Conservation (phyloP, 2,329 filamentous ascomycete species). For the Microsporum canis region DNA sequence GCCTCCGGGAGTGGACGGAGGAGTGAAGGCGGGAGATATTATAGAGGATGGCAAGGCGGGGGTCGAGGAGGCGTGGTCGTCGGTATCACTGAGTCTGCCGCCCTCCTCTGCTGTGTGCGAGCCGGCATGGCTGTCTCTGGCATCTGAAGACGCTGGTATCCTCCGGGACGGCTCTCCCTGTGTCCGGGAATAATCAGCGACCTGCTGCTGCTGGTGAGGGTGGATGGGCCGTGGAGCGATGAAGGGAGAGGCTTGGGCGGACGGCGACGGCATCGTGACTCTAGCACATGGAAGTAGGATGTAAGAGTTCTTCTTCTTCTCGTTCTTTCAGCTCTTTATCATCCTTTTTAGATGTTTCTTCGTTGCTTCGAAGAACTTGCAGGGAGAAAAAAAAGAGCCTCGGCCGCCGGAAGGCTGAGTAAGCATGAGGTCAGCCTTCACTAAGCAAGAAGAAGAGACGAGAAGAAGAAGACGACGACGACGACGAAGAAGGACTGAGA, state of each 20-base stretch:
- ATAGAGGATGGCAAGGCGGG: constrained; percentile 42
- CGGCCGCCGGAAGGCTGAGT: neutral
- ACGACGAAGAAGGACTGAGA: too few relatives aligned
- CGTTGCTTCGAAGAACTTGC: neutral
- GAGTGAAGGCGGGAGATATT: constrained; percentile 43
- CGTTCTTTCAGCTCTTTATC: neutral
- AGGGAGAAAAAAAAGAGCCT: neutral
- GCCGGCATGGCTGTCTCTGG: neutral
- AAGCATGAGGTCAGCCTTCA: neutral
- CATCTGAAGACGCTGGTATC: neutral
- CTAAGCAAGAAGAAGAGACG: neutral
- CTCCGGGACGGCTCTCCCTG: neutral
- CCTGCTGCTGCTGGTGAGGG: constrained; percentile 11
- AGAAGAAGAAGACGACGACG: neutral
- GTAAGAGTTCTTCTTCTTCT: neutral
- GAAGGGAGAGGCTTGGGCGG: constrained; percentile 44
- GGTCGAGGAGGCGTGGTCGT: constrained; percentile 21
- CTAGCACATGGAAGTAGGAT: neutral
- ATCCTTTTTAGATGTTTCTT: neutral
- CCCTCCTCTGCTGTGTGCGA: neutral
- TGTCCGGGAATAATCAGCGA: constrained; percentile 19
- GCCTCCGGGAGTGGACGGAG: constrained; percentile 30
- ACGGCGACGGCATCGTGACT: constrained; percentile 42
- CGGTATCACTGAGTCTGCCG: constrained; percentile 13
- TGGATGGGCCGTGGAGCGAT: constrained; percentile 32